A percentile compares a stretch with the other conserved stretches of the same genome.
These are phyloP conservation scores for Aspergillus clavatus DNA, from an alignment of 2,329 filamentous ascomycete species.

Conservation along the genomic window DNA sequence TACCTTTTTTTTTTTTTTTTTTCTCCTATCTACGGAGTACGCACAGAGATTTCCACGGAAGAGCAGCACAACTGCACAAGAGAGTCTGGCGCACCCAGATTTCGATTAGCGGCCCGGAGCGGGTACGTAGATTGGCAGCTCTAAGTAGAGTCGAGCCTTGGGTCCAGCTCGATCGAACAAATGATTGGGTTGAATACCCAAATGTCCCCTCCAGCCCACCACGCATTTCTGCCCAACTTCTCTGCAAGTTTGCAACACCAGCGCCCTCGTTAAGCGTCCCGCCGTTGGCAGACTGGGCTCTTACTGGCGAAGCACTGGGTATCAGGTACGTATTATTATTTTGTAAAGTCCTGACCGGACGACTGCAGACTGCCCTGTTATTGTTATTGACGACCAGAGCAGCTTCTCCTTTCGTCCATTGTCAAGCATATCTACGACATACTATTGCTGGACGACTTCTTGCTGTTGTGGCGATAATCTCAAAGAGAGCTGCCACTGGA, in stretches of 20 bases:
- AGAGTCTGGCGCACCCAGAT: not conserved
- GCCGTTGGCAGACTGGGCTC: slow-evolving; percentile 1
- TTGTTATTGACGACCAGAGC: too few species aligned
- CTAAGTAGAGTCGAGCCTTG: not conserved
- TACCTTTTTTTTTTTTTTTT: not conserved
- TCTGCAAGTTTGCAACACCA: slow-evolving; percentile 1
- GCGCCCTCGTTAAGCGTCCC: not conserved
- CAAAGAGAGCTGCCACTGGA: too few species aligned
- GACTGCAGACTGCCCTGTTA: too few species aligned
- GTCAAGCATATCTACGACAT: too few species aligned
- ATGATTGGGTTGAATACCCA: slow-evolving; percentile 25
- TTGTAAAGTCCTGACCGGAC: too few species aligned
- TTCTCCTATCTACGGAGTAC: too few species aligned
- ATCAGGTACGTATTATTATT: too few species aligned
- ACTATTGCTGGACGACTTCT: too few species aligned
- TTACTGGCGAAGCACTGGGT: too few species aligned
- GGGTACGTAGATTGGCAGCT: not conserved
- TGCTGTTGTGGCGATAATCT: too few species aligned
- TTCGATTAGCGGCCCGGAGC: not conserved
- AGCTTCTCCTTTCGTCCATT: too few species aligned
- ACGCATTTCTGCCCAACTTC: slow-evolving; percentile 39
- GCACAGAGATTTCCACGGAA: not conserved
- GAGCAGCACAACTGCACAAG: not conserved
- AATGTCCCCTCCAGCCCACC: slow-evolving; percentile 16
- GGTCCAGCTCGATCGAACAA: slow-evolving; percentile 7